phyloP scores from a whole-genome alignment of 352 stramenopile species.

The Hyaloperonospora brassicae region DNA sequence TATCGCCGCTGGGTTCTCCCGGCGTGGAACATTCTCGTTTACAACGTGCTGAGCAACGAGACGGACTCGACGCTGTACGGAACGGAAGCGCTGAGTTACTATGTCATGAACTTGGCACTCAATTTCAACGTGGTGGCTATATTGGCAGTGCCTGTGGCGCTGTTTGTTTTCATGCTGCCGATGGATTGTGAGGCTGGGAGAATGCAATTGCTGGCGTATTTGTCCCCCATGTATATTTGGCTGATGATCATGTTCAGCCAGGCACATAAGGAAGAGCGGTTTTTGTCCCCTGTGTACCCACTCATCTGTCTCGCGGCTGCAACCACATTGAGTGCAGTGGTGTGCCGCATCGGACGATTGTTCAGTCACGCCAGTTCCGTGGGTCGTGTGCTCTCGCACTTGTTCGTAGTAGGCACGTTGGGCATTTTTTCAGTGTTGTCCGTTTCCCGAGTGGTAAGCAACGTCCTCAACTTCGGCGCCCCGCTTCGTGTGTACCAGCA shows the following conservation, averaged over 20 bases:
- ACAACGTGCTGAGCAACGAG: slow-evolving; percentile 89
- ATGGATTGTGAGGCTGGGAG: slow-evolving; percentile 25
- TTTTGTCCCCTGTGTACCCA: slow-evolving; percentile 94
- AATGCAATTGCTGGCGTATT: slow-evolving; percentile 32
- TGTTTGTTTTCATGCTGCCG: slow-evolving; percentile 34
- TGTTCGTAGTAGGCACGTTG: slow-evolving; percentile 38
- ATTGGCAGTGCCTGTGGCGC: slow-evolving; percentile 43
- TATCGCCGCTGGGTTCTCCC: slow-evolving; percentile 72
- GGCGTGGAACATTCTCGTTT: slow-evolving; percentile 91
- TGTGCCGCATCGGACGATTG: slow-evolving; percentile 27
- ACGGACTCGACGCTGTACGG: slow-evolving; percentile 97
- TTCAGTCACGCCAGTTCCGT: slow-evolving; percentile 22
- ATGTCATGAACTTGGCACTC: slow-evolving; percentile 92
- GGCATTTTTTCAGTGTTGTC: slow-evolving; percentile 50
- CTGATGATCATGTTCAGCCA: slow-evolving; percentile 89
- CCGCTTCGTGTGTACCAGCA: slow-evolving; percentile 66
- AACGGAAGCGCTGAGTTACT: slow-evolving; percentile 91
- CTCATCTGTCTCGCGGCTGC: slow-evolving; percentile 81
- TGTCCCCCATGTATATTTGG: slow-evolving; percentile 86
- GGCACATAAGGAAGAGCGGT: slow-evolving; percentile 98
- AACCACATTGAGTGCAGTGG: slow-evolving; percentile 50
- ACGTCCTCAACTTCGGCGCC: slow-evolving; percentile 64
- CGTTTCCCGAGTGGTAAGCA: slow-evolving; percentile 49
- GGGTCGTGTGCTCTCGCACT: slow-evolving; percentile 16
- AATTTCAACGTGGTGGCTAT: slow-evolving; percentile 91